Percentiles rank a stretch among this genome's conserved stretches.
These are phyloP conservation scores for Metarhizium robertsii DNA, from an alignment of 2,329 filamentous ascomycete genomes.

Conservation along the genomic window DNA sequence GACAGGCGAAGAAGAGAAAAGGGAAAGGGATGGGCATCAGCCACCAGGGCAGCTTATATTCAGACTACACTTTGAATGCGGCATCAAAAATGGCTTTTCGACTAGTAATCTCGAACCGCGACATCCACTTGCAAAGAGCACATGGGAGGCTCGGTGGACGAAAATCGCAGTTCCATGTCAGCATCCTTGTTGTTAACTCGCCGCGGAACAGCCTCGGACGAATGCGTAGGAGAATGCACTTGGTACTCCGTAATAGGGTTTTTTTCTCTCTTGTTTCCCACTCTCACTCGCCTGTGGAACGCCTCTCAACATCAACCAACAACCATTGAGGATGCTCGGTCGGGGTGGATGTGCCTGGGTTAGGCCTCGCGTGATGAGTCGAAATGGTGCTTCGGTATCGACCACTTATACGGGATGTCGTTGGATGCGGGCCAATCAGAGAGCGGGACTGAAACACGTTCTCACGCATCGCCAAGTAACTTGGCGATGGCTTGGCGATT, in stretches of 20 bases:
- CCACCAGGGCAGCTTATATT: background rate
- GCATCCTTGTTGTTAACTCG: background rate
- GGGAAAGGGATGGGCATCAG: background rate
- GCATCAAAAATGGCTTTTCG: background rate
- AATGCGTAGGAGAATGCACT: background rate
- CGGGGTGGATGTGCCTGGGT: background rate
- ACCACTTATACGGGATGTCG: background rate
- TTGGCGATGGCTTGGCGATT: background rate
- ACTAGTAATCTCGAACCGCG: background rate
- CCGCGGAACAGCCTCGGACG: background rate
- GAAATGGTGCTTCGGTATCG: slow-evolving; percentile 1
- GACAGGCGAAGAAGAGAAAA: background rate
- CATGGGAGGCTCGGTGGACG: background rate
- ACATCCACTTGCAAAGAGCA: background rate
- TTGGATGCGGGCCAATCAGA: background rate
- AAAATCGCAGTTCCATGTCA: background rate
- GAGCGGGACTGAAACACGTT: slow-evolving; percentile 1
- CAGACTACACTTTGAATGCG: background rate
- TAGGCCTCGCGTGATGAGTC: background rate
- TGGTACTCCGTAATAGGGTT: background rate
- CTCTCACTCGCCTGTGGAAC: background rate
- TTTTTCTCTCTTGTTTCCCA: too few species aligned
- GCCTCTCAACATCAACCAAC: background rate
- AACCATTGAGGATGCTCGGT: background rate
- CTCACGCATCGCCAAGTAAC: background rate